phyloP scores from a whole-genome alignment of 2,329 filamentous ascomycete species.

The Xylariomycetidae sp. region DNA sequence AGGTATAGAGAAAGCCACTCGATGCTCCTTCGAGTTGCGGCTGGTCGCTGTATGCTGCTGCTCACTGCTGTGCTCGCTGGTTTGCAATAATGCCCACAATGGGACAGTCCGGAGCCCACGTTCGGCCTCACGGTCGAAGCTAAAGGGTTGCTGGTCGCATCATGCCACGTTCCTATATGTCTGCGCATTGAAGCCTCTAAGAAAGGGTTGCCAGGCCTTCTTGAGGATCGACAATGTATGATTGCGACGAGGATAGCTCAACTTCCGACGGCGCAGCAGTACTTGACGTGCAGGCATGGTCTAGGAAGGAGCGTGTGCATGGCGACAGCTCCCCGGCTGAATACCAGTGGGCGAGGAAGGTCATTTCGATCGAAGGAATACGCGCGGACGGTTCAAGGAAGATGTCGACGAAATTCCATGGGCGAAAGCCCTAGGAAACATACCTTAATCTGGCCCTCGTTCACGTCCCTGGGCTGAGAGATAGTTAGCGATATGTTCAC shows the following conservation, averaged over 20 bases:
- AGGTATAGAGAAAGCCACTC: no score
- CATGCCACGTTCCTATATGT: constrained; percentile 21
- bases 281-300: constrained; percentile 11
- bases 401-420: constrained; percentile 67
- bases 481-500: constrained; percentile 11
- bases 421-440: constrained; percentile 80
- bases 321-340: constrained; percentile 17
- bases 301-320: constrained; percentile 35
- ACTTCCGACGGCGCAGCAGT: constrained; percentile 42
- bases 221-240: constrained; percentile 32
- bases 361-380: constrained; percentile 25
- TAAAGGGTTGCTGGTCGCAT: constrained; percentile 13
- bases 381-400: constrained; percentile 31
- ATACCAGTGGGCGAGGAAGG: constrained; percentile 13
- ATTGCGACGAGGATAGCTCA: constrained; percentile 52
- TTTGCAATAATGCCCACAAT: constrained; percentile 20
- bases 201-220: constrained; percentile 49
- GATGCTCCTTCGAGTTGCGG: no score
- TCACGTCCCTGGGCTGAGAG: constrained; percentile 84
- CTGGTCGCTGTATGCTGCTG: constrained; percentile 26
- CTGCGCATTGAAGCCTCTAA: constrained; percentile 19
- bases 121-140: constrained; percentile 12
- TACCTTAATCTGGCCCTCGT: constrained; percentile 99
- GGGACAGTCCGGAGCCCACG: no score
- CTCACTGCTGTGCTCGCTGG: constrained; percentile 49